Base-by-base conservation (phyloP, 306 rosid species). In the Cucurbita moschata region DNA sequence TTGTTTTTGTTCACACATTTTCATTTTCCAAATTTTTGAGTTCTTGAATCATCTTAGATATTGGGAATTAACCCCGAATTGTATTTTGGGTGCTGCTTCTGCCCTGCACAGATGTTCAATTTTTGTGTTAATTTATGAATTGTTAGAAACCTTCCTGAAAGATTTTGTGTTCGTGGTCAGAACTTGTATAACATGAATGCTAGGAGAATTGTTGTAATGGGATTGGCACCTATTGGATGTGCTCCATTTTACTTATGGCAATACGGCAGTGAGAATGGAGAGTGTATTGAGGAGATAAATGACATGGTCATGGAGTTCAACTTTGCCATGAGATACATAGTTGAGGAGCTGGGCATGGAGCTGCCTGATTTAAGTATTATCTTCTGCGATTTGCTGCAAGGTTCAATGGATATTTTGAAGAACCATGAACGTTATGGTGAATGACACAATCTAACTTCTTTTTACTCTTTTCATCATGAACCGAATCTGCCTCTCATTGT, bases 141-240 rank as follows among this genome's bases (percentile, higher is more conserved):
- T 60, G 67, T 18, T 51, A 30, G 68, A 68, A 61, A 21, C 39
- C 53, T 77, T 44, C 16, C 40, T 58, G 38, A 65, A 23, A 68
- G 21, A 7, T 43, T 69, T 77, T 72, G 49, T 19, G 58, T 75
- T 57, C 79, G 38, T 84, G 85, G 63, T 46, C 94, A 90, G 95
- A 89, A 89, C 81, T 83, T 94, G 81, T 90, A 88, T 85, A 80
- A 77, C 81, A 74, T 86, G 77, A 80, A 85, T 77, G 97, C 75
- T 49, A 94, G 84, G 80, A 89, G 83, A 80, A 82, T 90, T 35
- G 94, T 94, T 77, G 79, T 94, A 59, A 85, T 80, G 82, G 96
- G 98, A 77, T 88, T 93, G 73, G 83, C 98, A 37, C 98, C 96
- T 16, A 90, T 93, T 74, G 98, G 98, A 7, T 93, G 96, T 76